These are phyloP conservation scores for Malus sylvestris DNA, from an alignment of 306 rosid species.

Conservation along the genomic window DNA sequence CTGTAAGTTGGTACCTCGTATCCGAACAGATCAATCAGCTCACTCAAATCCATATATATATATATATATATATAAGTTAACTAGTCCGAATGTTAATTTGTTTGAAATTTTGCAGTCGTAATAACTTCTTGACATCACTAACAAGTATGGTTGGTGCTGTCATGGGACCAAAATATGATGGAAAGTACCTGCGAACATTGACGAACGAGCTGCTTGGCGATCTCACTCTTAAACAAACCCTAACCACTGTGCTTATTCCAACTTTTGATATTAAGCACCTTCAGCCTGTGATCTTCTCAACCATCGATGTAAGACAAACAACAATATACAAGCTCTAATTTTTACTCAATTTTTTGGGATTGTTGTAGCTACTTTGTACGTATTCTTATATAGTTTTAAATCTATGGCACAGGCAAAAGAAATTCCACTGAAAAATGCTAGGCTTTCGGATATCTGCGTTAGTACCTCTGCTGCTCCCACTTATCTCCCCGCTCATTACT, in stretches of 20 bases:
- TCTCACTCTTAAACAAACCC: conserved; percentile 29
- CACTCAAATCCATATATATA: no score
- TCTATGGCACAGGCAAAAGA: conserved; percentile 26
- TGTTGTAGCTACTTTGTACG: neutral
- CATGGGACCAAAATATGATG: conserved; percentile 39
- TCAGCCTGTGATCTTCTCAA: conserved; percentile 35
- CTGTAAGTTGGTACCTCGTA: no score
- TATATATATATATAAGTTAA: neutral
- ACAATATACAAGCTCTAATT: neutral
- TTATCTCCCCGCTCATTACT: conserved; percentile 33
- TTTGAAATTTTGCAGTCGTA: neutral
- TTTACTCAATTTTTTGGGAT: neutral
- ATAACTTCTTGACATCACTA: neutral
- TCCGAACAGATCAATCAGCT: no score
- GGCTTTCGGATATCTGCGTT: conserved; percentile 34
- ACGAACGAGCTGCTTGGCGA: conserved; percentile 24
- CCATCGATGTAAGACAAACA: conserved; percentile 23
- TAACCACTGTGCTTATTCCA: conserved; percentile 35
- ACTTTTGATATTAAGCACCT: conserved; percentile 36
- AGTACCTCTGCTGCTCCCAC: conserved; percentile 45
- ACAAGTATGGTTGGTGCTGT: neutral
- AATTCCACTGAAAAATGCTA: conserved; percentile 23
- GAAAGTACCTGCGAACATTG: conserved; percentile 25
- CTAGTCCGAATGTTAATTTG: neutral
- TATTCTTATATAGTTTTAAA: neutral